Evolutionary conservation across 1,284 basidiomycete genomes (phyloP).

Genomic region (Ceratobasidium sp.): DNA sequence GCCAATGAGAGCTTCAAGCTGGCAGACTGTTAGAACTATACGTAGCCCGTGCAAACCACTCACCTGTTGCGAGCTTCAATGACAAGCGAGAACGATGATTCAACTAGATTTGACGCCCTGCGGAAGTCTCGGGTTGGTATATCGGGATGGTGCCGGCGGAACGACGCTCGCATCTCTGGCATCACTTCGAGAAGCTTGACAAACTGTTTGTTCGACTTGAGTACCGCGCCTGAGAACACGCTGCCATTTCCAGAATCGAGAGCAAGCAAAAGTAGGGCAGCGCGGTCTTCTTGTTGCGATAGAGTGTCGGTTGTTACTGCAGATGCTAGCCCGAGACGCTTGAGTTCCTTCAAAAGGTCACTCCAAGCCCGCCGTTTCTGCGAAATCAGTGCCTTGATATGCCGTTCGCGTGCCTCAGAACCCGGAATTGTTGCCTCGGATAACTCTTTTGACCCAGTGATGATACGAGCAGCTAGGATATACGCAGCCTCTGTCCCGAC

Average conservation of each 20-base stretch:
- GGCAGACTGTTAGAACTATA: neutral
- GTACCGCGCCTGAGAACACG: constrained; percentile 57
- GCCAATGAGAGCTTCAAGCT: constrained; percentile 21
- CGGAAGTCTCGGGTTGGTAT: constrained; percentile 87
- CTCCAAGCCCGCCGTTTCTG: constrained; percentile 94
- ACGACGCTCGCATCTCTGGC: constrained; percentile 73
- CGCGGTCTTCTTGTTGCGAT: constrained; percentile 63
- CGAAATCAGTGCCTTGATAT: constrained; percentile 76
- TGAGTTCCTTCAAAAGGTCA: constrained; percentile 91
- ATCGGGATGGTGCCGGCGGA: constrained; percentile 83
- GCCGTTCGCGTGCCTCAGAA: constrained; percentile 68
- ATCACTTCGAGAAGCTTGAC: constrained; percentile 76
- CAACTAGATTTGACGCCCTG: constrained; percentile 81
- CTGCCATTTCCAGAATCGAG: constrained; percentile 47
- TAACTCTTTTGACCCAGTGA: constrained; percentile 74
- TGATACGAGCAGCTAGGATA: constrained; percentile 79
- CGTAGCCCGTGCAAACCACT: constrained; percentile 49
- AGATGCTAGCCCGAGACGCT: constrained; percentile 80
- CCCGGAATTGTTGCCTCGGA: constrained; percentile 66
- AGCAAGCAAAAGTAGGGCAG: constrained; percentile 57
- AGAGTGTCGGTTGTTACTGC: constrained; percentile 81
- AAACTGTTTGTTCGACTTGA: constrained; percentile 74
- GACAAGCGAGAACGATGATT: constrained; percentile 78
- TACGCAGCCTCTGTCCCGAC: constrained; percentile 62
- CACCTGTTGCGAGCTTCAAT: constrained; percentile 63